Conservation (phyloP, 306 rosid species). For the Sphenostylis stenocarpa region DNA sequence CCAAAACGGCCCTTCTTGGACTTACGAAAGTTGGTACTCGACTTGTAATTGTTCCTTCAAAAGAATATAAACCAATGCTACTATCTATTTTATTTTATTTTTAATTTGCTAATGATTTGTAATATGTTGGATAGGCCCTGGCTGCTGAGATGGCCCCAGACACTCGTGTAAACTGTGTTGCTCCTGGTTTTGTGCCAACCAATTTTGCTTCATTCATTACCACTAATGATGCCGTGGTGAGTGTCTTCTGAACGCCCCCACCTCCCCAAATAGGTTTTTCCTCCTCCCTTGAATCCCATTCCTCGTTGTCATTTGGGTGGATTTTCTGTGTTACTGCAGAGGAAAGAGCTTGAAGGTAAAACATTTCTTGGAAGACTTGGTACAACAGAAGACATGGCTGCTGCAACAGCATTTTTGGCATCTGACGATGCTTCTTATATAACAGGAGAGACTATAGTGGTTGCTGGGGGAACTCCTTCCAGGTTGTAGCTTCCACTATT, state of each 20-base stretch:
- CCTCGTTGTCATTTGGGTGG: neutral
- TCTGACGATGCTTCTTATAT: slow-evolving; percentile 92
- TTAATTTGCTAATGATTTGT: slow-evolving; percentile 28
- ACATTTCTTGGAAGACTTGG: slow-evolving; percentile 84
- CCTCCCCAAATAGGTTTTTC: neutral
- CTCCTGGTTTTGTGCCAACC: slow-evolving; percentile 97
- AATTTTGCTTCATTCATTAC: slow-evolving; percentile 72
- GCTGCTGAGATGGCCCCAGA: slow-evolving; percentile 83
- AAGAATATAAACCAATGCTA: neutral
- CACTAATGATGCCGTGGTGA: slow-evolving; percentile 47
- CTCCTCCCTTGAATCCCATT: neutral
- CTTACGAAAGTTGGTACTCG: slow-evolving; percentile 69
- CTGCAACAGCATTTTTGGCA: slow-evolving; percentile 85
- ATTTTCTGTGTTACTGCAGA: slow-evolving; percentile 49
- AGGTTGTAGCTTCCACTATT: slow-evolving; percentile 57
- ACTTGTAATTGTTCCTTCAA: slow-evolving; percentile 16
- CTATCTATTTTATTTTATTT: neutral
- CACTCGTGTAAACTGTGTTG: slow-evolving; percentile 90
- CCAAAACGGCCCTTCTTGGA: slow-evolving; percentile 96
- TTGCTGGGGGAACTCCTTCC: slow-evolving; percentile 89
- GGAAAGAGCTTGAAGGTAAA: slow-evolving; percentile 54
- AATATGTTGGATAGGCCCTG: slow-evolving; percentile 62
- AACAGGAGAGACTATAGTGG: slow-evolving; percentile 94
- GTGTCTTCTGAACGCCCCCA: slow-evolving; percentile 27
- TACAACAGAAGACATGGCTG: slow-evolving; percentile 86